These are phyloP conservation scores for Phoma herbarum DNA, from an alignment of 2,329 filamentous ascomycete genomes.

Conservation along the genomic window DNA sequence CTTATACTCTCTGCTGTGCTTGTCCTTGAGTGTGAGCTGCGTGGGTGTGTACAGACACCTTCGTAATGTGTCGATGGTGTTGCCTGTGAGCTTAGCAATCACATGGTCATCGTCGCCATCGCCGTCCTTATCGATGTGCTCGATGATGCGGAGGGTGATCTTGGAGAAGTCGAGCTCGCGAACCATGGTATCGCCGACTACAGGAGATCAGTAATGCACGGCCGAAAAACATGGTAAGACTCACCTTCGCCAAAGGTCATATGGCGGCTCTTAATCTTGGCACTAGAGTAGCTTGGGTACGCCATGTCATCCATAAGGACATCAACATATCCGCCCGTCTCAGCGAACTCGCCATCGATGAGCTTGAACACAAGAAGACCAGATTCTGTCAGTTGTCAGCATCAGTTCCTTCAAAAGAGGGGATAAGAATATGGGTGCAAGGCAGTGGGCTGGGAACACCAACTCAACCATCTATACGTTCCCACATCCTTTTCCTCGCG, in stretches of 20 bases:
- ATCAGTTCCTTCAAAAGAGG: background rate
- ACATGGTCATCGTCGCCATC: slow-evolving; percentile 75
- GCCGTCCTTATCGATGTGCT: slow-evolving; percentile 77
- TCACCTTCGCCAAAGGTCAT: slow-evolving; percentile 83
- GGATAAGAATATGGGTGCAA: slow-evolving; percentile 29
- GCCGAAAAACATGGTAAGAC: slow-evolving; percentile 23
- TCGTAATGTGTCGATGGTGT: slow-evolving; percentile 86
- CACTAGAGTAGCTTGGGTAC: slow-evolving; percentile 86
- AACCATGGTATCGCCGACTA: slow-evolving; percentile 89
- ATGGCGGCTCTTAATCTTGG: slow-evolving; percentile 73
- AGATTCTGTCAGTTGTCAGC: slow-evolving; percentile 69
- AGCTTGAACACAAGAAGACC: slow-evolving; percentile 95
- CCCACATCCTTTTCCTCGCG: slow-evolving; percentile 24
- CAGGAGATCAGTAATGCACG: slow-evolving; percentile 32
- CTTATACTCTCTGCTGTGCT: slow-evolving; percentile 77
- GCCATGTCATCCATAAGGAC: slow-evolving; percentile 94
- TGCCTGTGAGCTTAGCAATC: slow-evolving; percentile 82
- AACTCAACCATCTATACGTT: slow-evolving; percentile 37
- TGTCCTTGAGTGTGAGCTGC: slow-evolving; percentile 78
- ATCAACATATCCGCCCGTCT: slow-evolving; percentile 79
- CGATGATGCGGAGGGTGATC: slow-evolving; percentile 85
- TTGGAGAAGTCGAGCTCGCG: slow-evolving; percentile 97
- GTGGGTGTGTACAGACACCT: slow-evolving; percentile 94
- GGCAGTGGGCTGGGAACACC: slow-evolving; percentile 32
- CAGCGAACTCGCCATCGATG: slow-evolving; percentile 84